A percentile compares a stretch with the other conserved stretches of the same genome.
phyloP scores from a whole-genome alignment of 1,139 yeast genomes.

The Yamadazyma siamensis region DNA sequence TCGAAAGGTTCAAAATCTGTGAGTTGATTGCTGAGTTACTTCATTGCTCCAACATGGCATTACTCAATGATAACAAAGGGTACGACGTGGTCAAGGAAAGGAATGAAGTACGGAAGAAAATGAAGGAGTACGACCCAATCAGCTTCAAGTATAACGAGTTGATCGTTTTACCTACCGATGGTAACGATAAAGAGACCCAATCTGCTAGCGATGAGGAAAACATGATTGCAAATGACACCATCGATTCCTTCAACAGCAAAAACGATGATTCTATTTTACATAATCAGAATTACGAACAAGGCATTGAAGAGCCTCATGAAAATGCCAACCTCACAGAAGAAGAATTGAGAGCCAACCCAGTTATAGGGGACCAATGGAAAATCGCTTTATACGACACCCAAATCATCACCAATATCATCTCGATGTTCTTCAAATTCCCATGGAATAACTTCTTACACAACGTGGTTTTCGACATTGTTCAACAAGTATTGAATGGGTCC shows the following conservation, averaged over 20 bases:
- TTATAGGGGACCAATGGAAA: conserved; percentile 86
- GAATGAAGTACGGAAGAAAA: conserved; percentile 58
- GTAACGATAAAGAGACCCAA: conserved; percentile 12
- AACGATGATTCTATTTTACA: conserved; percentile 23
- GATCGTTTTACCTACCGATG: conserved; percentile 31
- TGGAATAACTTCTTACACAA: conserved; percentile 98
- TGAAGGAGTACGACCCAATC: conserved; percentile 45
- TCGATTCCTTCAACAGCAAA: conserved; percentile 44
- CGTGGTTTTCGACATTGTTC: conserved; percentile 95
- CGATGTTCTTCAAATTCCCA: conserved; percentile 88
- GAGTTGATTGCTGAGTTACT: conserved; percentile 91
- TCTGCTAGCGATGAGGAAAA: conserved; percentile 18
- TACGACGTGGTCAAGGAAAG: conserved; percentile 74
- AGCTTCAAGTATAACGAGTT: conserved; percentile 49
- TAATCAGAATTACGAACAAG: conserved; percentile 24
- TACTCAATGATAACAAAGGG: conserved; percentile 82
- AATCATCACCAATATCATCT: conserved; percentile 70
- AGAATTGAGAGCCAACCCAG: conserved; percentile 65
- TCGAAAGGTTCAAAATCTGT: conserved; percentile 91
- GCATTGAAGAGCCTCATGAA: conserved; percentile 43
- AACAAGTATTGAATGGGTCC: conserved; percentile 92
- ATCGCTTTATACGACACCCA: conserved; percentile 81
- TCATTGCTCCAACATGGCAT: conserved; percentile 96
- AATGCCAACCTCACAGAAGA: conserved; percentile 58
- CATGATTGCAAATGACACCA: conserved; percentile 35